Evolutionary conservation across 1,284 basidiomycete species (phyloP).

Genomic region (Abortiporus biennis): DNA sequence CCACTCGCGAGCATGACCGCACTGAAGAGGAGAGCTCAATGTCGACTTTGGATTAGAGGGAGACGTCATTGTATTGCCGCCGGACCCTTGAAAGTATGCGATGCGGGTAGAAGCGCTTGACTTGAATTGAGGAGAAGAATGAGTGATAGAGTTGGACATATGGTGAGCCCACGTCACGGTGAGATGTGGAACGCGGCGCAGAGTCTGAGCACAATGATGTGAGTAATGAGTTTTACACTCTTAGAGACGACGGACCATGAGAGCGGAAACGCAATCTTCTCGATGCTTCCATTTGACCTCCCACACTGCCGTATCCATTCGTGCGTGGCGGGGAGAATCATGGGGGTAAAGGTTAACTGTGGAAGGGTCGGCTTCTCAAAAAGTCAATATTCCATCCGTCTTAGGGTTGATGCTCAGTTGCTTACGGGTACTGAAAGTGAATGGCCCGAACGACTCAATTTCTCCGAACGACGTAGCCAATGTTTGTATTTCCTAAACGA

Average conservation of each 20-base stretch:
- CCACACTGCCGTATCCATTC: slow-evolving; percentile 60
- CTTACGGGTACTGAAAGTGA: slow-evolving; percentile 6
- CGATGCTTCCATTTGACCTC: slow-evolving; percentile 73
- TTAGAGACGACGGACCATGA: slow-evolving; percentile 53
- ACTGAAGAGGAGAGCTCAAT: too few species aligned
- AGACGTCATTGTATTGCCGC: not conserved
- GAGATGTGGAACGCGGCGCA: slow-evolving; percentile 62
- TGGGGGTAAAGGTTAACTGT: slow-evolving; percentile 37
- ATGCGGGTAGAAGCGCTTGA: not conserved
- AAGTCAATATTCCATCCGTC: slow-evolving; percentile 7
- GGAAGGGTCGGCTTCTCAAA: not conserved
- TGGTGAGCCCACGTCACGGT: slow-evolving; percentile 76
- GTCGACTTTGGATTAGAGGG: not conserved
- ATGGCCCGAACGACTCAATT: slow-evolving; percentile 39
- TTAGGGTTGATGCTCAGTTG: not conserved
- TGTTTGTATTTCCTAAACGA: slow-evolving; percentile 37
- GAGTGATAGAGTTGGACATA: slow-evolving; percentile 5
- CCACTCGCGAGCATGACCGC: too few species aligned
- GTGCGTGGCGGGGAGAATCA: slow-evolving; percentile 40
- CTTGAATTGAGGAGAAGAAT: slow-evolving; percentile 6
- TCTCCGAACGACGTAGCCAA: slow-evolving; percentile 50
- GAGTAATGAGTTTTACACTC: not conserved
- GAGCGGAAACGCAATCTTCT: slow-evolving; percentile 65
- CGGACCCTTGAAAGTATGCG: too few species aligned
- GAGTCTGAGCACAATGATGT: slow-evolving; percentile 43